These are phyloP conservation scores for Davidsoniella virescens DNA, from an alignment of 2,329 filamentous ascomycete species.

Conservation along the genomic window DNA sequence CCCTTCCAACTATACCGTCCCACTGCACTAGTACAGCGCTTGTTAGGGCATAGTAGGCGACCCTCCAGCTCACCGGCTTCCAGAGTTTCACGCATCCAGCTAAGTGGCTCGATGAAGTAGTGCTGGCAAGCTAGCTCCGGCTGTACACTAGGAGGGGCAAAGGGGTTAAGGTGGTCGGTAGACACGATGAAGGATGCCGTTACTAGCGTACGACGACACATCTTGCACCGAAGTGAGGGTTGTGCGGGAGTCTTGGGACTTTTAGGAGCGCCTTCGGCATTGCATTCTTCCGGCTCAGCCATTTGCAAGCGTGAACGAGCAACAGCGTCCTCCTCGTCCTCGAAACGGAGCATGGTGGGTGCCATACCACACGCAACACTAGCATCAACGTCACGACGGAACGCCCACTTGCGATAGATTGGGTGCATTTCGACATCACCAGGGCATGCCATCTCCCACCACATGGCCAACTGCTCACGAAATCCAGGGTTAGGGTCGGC, in stretches of 20 bases:
- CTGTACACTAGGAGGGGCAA: conserved; percentile 16
- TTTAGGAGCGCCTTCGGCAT: conserved; percentile 12
- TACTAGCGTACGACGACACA: conserved; percentile 56
- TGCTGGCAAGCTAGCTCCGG: conserved; percentile 48
- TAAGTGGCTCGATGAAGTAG: conserved; percentile 78
- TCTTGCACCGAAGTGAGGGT: conserved; percentile 58
- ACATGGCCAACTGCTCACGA: conserved; percentile 74
- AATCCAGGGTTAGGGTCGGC: conserved; percentile 87
- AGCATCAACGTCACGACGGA: conserved; percentile 37
- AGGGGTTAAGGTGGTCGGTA: conserved; percentile 32
- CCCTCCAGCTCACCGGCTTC: conserved; percentile 71
- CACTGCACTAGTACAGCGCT: conserved; percentile 63
- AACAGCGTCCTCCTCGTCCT: conserved; percentile 39
- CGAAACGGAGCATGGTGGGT: conserved; percentile 69
- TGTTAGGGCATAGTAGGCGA: conserved; percentile 65
- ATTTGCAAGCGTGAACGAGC: conserved; percentile 19
- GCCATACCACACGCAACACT: conserved; percentile 58
- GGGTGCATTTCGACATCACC: conserved; percentile 48
- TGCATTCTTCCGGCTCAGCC: conserved; percentile 15
- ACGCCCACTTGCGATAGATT: conserved; percentile 59
- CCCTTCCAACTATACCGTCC: conserved; percentile 96
- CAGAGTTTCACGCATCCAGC: conserved; percentile 82
- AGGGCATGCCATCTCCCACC: conserved; percentile 74
- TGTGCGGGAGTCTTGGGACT: conserved; percentile 6
- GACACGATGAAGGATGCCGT: conserved; percentile 43